Conservation (phyloP, 176 grass and related monocot species). For the Lolium rigidum region DNA sequence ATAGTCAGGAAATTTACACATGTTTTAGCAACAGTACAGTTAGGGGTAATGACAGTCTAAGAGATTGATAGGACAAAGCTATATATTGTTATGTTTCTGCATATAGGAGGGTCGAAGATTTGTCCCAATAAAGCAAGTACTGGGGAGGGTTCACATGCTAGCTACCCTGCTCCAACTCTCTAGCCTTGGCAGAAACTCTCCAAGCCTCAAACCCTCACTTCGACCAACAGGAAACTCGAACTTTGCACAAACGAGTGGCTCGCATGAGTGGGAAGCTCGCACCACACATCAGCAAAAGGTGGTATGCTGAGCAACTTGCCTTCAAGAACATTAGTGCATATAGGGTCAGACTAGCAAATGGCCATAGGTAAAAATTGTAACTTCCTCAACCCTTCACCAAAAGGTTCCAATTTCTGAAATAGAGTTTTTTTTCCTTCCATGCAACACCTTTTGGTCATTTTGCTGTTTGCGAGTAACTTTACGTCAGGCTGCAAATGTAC, state of each 20-base stretch:
- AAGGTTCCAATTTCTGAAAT: neutral
- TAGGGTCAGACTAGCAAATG: neutral
- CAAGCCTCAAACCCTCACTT: neutral
- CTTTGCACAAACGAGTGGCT: neutral
- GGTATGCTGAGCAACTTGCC: neutral
- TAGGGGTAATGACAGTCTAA: neutral
- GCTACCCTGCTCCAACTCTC: neutral
- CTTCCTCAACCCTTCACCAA: neutral
- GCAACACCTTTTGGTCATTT: neutral
- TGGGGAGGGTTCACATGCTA: neutral
- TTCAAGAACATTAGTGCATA: neutral
- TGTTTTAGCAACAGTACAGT: conserved; percentile 16
- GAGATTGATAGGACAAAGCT: neutral
- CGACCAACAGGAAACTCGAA: neutral
- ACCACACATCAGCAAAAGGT: neutral
- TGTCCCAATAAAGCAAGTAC: neutral
- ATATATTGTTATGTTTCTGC: neutral
- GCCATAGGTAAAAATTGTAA: neutral
- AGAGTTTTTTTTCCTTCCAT: neutral
- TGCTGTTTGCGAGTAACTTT: conserved; percentile 1
- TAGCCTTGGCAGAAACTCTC: conserved; percentile 16
- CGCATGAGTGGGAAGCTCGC: neutral
- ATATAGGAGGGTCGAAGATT: neutral
- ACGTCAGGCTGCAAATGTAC: neutral
- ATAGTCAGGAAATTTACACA: conserved; percentile 2